Evolutionary conservation across 106 monocot genomes (phyloP).

Genomic region (Acanthochlamys bracteata): DNA sequence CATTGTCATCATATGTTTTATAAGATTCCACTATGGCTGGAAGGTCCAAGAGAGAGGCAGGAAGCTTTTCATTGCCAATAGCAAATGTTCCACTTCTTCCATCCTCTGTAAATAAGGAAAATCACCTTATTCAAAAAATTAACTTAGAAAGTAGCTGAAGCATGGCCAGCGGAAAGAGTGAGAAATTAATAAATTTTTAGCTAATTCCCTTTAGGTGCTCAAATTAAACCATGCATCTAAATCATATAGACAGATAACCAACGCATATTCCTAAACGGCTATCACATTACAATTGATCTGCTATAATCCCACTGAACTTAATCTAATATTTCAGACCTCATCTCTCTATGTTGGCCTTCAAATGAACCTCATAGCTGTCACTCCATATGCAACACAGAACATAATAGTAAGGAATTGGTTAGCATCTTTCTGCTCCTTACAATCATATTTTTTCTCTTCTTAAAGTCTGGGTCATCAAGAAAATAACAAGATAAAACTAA

Average conservation of each 20-base stretch:
- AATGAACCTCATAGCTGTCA: too few relatives aligned
- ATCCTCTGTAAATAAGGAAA: constrained; percentile 46
- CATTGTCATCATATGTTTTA: constrained; percentile 91
- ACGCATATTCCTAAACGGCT: background rate
- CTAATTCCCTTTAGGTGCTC: background rate
- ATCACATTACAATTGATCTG: background rate
- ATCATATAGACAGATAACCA: background rate
- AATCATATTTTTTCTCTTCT: too few relatives aligned
- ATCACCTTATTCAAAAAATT: background rate
- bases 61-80: constrained; percentile 71
- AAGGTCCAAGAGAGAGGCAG: constrained; percentile 89
- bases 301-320: too few relatives aligned
- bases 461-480: too few relatives aligned
- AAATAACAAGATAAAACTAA: too few relatives aligned
- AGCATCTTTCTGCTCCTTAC: too few relatives aligned
- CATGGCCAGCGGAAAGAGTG: background rate
- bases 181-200: background rate
- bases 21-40: constrained; percentile 84
- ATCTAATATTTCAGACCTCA: too few relatives aligned
- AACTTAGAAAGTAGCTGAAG: background rate
- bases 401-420: too few relatives aligned
- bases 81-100: constrained; percentile 80
- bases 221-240: background rate
- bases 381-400: too few relatives aligned
- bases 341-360: too few relatives aligned